phyloP scores from a whole-genome alignment of 1,139 yeast species.

The Yamadazyma diospyri region DNA sequence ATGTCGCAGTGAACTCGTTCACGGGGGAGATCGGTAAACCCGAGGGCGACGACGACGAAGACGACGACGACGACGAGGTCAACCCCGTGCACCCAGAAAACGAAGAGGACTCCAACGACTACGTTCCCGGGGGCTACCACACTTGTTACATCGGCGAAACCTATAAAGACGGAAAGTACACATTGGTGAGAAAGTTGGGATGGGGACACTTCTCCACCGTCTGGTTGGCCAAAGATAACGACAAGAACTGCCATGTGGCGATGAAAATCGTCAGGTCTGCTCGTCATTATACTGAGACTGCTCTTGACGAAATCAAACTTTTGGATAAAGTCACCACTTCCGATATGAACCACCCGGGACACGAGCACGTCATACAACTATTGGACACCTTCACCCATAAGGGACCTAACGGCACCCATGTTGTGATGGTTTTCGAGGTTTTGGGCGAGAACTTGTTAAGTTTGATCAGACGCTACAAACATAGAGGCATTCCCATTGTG shows the following conservation, averaged over 20 bases:
- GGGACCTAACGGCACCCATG: conserved; percentile 76
- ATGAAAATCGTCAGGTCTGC: conserved; percentile 81
- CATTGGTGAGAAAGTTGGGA: conserved; percentile 66
- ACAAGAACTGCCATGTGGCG: conserved; percentile 65
- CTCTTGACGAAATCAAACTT: conserved; percentile 76
- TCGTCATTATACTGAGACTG: conserved; percentile 76
- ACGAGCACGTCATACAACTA: conserved; percentile 59
- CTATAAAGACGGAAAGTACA: conserved; percentile 58
- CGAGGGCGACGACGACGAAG: conserved; percentile 44
- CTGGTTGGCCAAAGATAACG: conserved; percentile 53
- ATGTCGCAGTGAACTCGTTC: conserved; percentile 4
- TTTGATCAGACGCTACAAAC: conserved; percentile 62
- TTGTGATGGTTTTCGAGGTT: conserved; percentile 87
- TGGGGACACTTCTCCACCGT: conserved; percentile 54
- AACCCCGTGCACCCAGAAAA: conserved; percentile 42
- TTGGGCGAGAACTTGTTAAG: conserved; percentile 79
- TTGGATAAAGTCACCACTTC: conserved; percentile 46
- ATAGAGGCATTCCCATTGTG: conserved; percentile 69
- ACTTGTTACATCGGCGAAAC: conserved; percentile 77
- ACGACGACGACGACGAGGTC: conserved; percentile 33
- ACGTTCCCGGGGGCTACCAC: conserved; percentile 82
- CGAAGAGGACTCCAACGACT: conserved; percentile 70
- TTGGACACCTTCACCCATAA: conserved; percentile 63
- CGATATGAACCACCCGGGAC: conserved; percentile 60
- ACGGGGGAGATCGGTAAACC: conserved; percentile 13